These are phyloP conservation scores for Penicillium sp. DNA, from an alignment of 2,329 filamentous ascomycete genomes.

Conservation along the genomic window DNA sequence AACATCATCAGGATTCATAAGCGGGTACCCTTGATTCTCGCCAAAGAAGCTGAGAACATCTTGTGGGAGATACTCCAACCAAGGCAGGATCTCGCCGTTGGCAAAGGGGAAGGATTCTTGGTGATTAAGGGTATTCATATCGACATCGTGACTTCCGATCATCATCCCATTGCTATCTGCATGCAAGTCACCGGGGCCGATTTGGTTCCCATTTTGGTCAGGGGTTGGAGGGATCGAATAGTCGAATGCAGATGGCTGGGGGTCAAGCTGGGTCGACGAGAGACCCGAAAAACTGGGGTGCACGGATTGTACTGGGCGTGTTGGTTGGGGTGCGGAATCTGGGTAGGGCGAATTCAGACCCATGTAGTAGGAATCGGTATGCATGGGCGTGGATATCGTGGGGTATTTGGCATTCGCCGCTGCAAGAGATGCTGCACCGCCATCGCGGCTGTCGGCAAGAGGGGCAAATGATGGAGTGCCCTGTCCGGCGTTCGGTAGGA, in stretches of 20 bases:
- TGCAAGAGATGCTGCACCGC: conserved; percentile 22
- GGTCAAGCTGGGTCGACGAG: conserved; percentile 21
- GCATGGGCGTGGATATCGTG: conserved; percentile 41
- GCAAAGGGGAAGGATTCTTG: conserved; percentile 44
- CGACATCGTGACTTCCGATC: conserved; percentile 76
- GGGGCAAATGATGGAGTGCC: conserved; percentile 29
- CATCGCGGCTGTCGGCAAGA: conserved; percentile 29
- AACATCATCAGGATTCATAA: conserved; percentile 35
- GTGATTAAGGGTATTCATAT: conserved; percentile 64
- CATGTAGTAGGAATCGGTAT: conserved; percentile 42
- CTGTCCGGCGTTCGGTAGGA: conserved; percentile 22
- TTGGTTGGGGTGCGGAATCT: conserved; percentile 19
- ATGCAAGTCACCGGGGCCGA: conserved; percentile 11
- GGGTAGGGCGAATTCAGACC: conserved; percentile 52
- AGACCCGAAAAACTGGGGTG: conserved; percentile 18
- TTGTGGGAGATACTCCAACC: conserved; percentile 72
- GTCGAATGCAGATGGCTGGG: conserved; percentile 23
- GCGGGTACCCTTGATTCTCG: conserved; percentile 37
- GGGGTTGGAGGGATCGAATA: conserved; percentile 24
- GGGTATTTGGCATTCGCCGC: conserved; percentile 29
- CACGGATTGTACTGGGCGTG: conserved; percentile 29
- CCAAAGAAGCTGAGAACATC: conserved; percentile 63
- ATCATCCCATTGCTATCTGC: conserved; percentile 54
- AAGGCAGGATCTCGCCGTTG: conserved; percentile 67
- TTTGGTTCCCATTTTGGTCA: conserved; percentile 21